A percentile compares a stretch with the other conserved stretches of the same genome.
Conservation (phyloP, 2,329 filamentous ascomycete genomes). For the Pseudocercospora pini-densiflorae region DNA sequence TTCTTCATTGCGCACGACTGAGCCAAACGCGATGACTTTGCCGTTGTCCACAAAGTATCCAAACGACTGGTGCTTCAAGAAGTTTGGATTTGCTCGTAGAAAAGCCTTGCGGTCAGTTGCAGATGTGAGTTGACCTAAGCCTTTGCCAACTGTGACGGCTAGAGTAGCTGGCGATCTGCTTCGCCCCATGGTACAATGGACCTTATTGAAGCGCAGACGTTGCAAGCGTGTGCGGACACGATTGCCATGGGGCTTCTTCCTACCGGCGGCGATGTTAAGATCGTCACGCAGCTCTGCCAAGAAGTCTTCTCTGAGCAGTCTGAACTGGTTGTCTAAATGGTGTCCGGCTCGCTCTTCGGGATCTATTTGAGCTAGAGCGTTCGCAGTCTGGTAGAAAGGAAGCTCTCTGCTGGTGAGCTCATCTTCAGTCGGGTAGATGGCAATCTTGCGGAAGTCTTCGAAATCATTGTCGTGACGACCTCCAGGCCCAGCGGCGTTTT, state of each 20-base stretch:
- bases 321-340: constrained; percentile 73
- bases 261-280: constrained; percentile 44
- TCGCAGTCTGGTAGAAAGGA: neutral
- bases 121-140: neutral
- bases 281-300: constrained; percentile 68
- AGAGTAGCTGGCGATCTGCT: neutral
- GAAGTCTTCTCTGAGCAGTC: constrained; percentile 73
- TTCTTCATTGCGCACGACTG: neutral
- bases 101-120: neutral
- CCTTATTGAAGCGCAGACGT: neutral
- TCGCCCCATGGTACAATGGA: neutral
- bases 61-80: neutral
- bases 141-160: neutral
- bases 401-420: neutral
- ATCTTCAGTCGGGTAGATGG: too few relatives aligned
- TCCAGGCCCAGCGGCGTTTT: too few relatives aligned
- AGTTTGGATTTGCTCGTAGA: neutral
- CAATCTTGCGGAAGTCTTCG: too few relatives aligned
- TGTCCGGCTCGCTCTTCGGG: constrained; percentile 30
- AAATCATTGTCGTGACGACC: too few relatives aligned
- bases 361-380: neutral
- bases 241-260: neutral
- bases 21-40: neutral
- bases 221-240: neutral
- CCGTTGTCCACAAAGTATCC: neutral